Conservation (phyloP, 805 yeast species). For the Saccharomyces eubayanus region DNA sequence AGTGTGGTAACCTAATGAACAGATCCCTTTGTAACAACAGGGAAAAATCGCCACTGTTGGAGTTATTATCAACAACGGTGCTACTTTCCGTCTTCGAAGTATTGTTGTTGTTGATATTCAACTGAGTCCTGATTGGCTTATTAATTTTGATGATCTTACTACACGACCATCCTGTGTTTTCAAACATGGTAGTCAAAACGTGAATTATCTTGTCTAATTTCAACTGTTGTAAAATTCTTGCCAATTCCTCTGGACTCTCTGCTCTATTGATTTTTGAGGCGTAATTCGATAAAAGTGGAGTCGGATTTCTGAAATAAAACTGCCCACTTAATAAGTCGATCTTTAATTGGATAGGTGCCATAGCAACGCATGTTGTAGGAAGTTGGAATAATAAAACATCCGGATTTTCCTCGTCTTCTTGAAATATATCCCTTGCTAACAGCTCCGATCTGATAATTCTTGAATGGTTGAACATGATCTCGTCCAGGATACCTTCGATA, state of each 20-base stretch:
- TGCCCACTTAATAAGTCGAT: conserved; percentile 29
- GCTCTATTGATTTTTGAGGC: conserved; percentile 25
- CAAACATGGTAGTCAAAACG: conserved; percentile 29
- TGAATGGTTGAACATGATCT: conserved; percentile 31
- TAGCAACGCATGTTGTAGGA: conserved; percentile 29
- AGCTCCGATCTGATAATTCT: conserved; percentile 27
- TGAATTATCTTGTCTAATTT: conserved; percentile 27
- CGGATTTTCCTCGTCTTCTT: conserved; percentile 26
- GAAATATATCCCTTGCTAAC: conserved; percentile 23
- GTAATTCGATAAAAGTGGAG: conserved; percentile 23
- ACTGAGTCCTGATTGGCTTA: conserved; percentile 17
- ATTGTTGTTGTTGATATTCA: conserved; percentile 3
- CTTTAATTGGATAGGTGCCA: conserved; percentile 27
- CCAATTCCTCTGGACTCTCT: conserved; percentile 20
- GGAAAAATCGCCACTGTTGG: background rate
- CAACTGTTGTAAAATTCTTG: conserved; percentile 22
- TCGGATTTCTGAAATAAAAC: conserved; percentile 28
- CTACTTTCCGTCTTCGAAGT: background rate
- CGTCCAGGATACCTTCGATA: conserved; percentile 27
- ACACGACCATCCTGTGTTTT: conserved; percentile 31
- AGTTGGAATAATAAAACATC: conserved; percentile 26
- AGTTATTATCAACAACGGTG: background rate
- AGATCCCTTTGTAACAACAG: conserved; percentile 23
- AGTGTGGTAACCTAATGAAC: conserved; percentile 27
- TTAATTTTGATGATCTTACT: conserved; percentile 21